phyloP scores from a whole-genome alignment of 2,329 filamentous ascomycete species.

The Cordyceps fumosorosea region DNA sequence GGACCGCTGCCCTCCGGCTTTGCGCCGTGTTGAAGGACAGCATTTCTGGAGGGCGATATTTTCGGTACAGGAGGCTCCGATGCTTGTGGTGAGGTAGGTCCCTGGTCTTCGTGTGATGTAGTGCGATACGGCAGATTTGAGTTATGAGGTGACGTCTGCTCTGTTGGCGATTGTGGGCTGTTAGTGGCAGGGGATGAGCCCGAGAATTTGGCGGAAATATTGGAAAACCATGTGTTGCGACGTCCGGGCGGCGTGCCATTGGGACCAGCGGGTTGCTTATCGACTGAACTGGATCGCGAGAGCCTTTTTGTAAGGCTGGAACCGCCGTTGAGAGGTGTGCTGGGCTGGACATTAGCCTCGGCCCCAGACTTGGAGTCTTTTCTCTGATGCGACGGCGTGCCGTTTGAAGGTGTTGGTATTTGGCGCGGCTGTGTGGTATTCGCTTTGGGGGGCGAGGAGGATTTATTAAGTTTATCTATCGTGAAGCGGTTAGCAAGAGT shows the following conservation, averaged over 20 bases:
- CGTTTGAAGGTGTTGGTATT: constrained; percentile 23
- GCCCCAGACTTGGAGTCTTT: constrained; percentile 16
- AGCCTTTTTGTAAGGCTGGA: constrained; percentile 20
- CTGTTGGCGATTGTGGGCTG: constrained; percentile 18
- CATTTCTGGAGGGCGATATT: constrained; percentile 47
- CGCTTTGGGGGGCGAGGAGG: constrained; percentile 23
- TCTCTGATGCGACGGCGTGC: constrained; percentile 16
- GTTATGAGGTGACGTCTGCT: constrained; percentile 15
- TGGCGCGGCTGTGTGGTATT: constrained; percentile 26
- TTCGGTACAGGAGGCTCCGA: constrained; percentile 41
- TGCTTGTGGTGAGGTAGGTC: constrained; percentile 23
- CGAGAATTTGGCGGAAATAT: constrained; percentile 87
- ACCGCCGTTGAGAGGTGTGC: constrained; percentile 20
- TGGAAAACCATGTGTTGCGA: constrained; percentile 87
- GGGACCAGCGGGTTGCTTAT: constrained; percentile 22
- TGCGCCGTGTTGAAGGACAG: constrained; percentile 50
- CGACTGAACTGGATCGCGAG: constrained; percentile 30
- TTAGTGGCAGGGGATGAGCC: constrained; percentile 37
- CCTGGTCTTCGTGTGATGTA: constrained; percentile 28
- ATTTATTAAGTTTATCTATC: constrained; percentile 26
- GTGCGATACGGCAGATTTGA: constrained; percentile 14
- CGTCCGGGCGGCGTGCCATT: constrained; percentile 37
- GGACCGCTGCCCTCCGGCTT: constrained; percentile 55
- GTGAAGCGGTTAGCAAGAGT: neutral
- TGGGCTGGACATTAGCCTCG: constrained; percentile 18